Conservation (phyloP, 1,284 basidiomycete genomes). For the Entoloma clypeatum region DNA sequence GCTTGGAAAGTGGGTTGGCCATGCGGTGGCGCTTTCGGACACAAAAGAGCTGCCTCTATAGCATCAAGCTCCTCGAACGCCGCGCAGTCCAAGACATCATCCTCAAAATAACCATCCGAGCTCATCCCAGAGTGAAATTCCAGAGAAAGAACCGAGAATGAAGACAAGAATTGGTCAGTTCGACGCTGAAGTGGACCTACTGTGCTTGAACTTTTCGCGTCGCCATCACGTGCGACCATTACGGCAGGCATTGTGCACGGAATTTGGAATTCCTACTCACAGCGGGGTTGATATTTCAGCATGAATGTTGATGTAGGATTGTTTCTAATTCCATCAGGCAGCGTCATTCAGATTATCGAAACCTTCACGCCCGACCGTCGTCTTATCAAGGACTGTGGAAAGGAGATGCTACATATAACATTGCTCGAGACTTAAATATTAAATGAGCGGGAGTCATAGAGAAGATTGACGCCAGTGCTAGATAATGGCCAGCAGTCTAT, state of each 20-base stretch:
- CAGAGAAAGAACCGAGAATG: background rate
- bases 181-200: constrained; percentile 3
- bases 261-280: no score
- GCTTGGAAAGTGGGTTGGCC: constrained; percentile 8
- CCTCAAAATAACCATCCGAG: constrained; percentile 66
- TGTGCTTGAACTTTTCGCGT: constrained; percentile 20
- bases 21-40: constrained; percentile 12
- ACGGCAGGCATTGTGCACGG: background rate
- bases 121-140: constrained; percentile 42
- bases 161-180: constrained; percentile 5
- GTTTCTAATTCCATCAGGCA: no score
- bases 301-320: no score
- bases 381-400: no score
- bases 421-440: no score
- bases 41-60: constrained; percentile 57
- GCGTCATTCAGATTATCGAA: no score
- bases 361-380: no score
- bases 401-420: no score
- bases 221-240: constrained; percentile 24
- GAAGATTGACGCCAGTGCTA: no score
- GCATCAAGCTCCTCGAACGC: constrained; percentile 60
- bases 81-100: constrained; percentile 45
- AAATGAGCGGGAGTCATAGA: no score
- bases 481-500: no score
- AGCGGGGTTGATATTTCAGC: no score